Evolutionary conservation across 148 eudicot genomes (phyloP).

Genomic region (Drosera capensis): DNA sequence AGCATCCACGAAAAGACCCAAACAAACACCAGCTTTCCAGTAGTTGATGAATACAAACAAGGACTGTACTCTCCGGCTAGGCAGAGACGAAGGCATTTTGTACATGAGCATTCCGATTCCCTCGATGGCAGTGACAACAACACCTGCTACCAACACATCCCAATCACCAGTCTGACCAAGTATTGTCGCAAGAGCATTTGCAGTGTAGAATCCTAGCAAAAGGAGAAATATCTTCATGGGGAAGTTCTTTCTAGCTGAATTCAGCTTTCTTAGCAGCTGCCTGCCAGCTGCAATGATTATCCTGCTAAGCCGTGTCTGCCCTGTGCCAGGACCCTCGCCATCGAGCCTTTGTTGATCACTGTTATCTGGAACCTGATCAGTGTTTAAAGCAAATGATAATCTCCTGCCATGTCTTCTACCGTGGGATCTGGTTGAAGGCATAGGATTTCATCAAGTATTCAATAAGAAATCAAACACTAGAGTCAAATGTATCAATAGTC

Average conservation of each 20-base stretch:
- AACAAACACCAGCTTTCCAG: conserved; percentile 98
- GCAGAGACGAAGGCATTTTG: conserved; percentile 25
- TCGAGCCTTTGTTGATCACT: conserved; percentile 32
- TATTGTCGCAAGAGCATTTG: conserved; percentile 89
- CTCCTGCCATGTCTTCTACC: conserved; percentile 28
- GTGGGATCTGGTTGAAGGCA: conserved; percentile 18
- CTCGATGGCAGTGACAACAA: conserved; percentile 92
- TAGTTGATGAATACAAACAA: conserved; percentile 58
- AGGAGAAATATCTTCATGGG: conserved; percentile 91
- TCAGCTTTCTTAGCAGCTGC: conserved; percentile 59
- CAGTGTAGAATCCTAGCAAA: conserved; percentile 84
- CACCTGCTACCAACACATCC: conserved; percentile 93
- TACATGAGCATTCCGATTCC: conserved; percentile 94
- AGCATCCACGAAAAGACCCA: conserved; percentile 98
- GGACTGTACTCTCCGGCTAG: conserved; percentile 41
- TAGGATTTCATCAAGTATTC: conserved; percentile 1
- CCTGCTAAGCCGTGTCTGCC: conserved; percentile 76
- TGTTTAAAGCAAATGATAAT: conserved; percentile 56
- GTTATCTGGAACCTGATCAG: conserved; percentile 41
- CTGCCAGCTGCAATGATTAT: conserved; percentile 65
- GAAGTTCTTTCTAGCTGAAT: conserved; percentile 68
- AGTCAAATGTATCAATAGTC: too few species aligned
- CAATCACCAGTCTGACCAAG: conserved; percentile 97
- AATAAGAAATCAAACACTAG: too few species aligned
- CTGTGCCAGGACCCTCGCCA: conserved; percentile 31